phyloP scores from a whole-genome alignment of 805 yeast species.

The Scheffersomyces ergatensis region DNA sequence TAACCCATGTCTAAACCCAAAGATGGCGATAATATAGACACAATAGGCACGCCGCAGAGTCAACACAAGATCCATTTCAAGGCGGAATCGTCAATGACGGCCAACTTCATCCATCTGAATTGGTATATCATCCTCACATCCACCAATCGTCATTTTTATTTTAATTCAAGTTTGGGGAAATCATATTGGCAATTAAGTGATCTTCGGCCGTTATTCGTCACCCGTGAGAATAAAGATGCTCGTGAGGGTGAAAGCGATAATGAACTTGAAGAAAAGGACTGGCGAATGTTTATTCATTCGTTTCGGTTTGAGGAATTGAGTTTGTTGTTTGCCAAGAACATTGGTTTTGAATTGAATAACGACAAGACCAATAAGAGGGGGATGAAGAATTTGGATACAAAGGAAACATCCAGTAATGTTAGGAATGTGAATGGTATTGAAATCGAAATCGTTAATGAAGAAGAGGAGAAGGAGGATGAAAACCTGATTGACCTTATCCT shows the following conservation, averaged over 20 bases:
- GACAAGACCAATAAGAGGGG: slow-evolving; percentile 1
- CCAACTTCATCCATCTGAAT: not conserved
- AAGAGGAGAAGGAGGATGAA: slow-evolving; percentile 3
- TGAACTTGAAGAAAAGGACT: too few species aligned
- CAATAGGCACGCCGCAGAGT: too few species aligned
- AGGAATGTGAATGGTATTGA: not conserved
- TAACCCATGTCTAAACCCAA: too few species aligned
- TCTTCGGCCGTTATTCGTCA: slow-evolving; percentile 7
- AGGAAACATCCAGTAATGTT: not conserved
- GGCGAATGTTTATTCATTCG: slow-evolving; percentile 10
- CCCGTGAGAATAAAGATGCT: slow-evolving; percentile 7
- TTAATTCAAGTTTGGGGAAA: slow-evolving; percentile 12
- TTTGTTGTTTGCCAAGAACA: slow-evolving; percentile 23
- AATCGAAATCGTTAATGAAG: slow-evolving; percentile 7
- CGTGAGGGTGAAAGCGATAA: slow-evolving; percentile 16
- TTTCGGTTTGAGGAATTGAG: slow-evolving; percentile 30
- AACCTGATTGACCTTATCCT: slow-evolving; percentile 1
- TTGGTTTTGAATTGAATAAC: slow-evolving; percentile 16
- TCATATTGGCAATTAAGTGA: slow-evolving; percentile 37
- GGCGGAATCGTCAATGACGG: slow-evolving; percentile 2
- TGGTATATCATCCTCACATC: slow-evolving; percentile 31
- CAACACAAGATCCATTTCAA: slow-evolving; percentile 19
- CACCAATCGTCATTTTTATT: slow-evolving; percentile 29
- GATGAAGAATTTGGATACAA: slow-evolving; percentile 1
- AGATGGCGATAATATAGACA: too few species aligned